These are phyloP conservation scores for Lachnellula subtilissima DNA, from an alignment of 2,329 filamentous ascomycete genomes.

Conservation along the genomic window DNA sequence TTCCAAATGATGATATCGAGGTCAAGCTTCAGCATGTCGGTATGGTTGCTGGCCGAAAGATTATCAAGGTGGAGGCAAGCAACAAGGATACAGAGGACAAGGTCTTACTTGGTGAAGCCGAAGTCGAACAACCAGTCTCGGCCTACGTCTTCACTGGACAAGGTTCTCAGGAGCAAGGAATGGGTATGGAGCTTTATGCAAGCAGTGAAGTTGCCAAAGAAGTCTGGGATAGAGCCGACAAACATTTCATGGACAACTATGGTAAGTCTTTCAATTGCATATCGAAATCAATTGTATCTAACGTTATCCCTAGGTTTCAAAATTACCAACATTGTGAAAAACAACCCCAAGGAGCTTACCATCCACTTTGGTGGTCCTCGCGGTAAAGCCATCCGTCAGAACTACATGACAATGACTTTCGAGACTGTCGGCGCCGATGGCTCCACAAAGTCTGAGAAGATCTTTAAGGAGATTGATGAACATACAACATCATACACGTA, in stretches of 20 bases:
- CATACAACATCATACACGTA: slow-evolving; percentile 95
- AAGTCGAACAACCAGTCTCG: slow-evolving; percentile 95
- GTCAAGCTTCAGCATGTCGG: slow-evolving; percentile 95
- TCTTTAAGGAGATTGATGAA: slow-evolving; percentile 97
- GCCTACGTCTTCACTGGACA: slow-evolving; percentile 98
- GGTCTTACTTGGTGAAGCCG: slow-evolving; percentile 89
- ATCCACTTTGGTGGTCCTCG: slow-evolving; percentile 96
- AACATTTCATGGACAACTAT: slow-evolving; percentile 98
- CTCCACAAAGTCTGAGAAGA: slow-evolving; percentile 94
- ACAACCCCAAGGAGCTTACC: slow-evolving; percentile 98
- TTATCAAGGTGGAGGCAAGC: slow-evolving; percentile 96
- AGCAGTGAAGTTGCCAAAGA: slow-evolving; percentile 93
- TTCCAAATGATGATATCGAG: slow-evolving; percentile 91
- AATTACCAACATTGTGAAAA: slow-evolving; percentile 98
- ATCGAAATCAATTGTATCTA: slow-evolving; percentile 13
- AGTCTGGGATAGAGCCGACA: slow-evolving; percentile 96
- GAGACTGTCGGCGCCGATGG: slow-evolving; percentile 94
- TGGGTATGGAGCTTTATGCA: slow-evolving; percentile 98
- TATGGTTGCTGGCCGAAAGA: slow-evolving; percentile 98
- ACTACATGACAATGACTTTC: slow-evolving; percentile 99
- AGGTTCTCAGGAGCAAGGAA: slow-evolving; percentile 96
- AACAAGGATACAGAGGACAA: slow-evolving; percentile 97
- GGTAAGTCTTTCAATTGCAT: slow-evolving; percentile 51
- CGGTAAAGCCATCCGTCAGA: slow-evolving; percentile 94
- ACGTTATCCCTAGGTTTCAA: slow-evolving; percentile 63